phyloP scores from a whole-genome alignment of 1,284 basidiomycete genomes.

The Cutaneotrichosporon cutaneum region DNA sequence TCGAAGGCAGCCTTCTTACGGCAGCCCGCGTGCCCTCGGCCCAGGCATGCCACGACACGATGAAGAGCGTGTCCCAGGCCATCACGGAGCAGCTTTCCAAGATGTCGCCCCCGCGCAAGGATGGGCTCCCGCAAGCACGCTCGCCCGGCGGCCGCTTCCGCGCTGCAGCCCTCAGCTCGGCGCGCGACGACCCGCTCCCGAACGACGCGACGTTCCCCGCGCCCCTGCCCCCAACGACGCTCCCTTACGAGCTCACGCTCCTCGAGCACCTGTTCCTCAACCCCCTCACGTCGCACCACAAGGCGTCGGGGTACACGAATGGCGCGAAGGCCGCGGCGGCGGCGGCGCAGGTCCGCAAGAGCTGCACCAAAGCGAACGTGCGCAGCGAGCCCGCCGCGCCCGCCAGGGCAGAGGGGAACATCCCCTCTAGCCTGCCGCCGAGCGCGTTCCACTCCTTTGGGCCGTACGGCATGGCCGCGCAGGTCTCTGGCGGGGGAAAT shows the following conservation, averaged over 20 bases:
- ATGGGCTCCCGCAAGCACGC: conserved; percentile 20
- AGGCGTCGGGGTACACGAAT: conserved; percentile 51
- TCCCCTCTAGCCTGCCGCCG: conserved; percentile 33
- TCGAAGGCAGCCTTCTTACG: not conserved
- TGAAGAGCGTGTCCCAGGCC: conserved; percentile 48
- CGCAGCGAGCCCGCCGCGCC: not conserved
- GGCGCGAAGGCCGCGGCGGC: conserved; percentile 27
- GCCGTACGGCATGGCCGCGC: conserved; percentile 31
- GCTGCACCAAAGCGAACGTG: not conserved
- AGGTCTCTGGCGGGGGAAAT: conserved; percentile 15
- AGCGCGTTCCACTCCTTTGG: conserved; percentile 37
- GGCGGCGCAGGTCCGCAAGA: not conserved
- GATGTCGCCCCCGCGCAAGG: conserved; percentile 27
- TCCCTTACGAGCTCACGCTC: conserved; percentile 53
- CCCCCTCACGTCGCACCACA: conserved; percentile 51
- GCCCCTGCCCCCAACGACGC: conserved; percentile 44
- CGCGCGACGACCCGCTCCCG: conserved; percentile 45
- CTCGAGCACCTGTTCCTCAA: conserved; percentile 54
- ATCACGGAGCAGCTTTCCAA: conserved; percentile 49
- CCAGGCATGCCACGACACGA: conserved; percentile 50
- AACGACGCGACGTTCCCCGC: conserved; percentile 44
- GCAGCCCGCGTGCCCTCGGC: conserved; percentile 53
- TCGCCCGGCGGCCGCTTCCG: conserved; percentile 35
- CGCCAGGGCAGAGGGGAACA: not conserved
- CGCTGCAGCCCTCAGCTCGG: conserved; percentile 43